Evolutionary conservation across 177 flowering plant species (phyloP), one percentile per base, ranked within the genome.

Genomic region (Vitis hybrid): DNA sequence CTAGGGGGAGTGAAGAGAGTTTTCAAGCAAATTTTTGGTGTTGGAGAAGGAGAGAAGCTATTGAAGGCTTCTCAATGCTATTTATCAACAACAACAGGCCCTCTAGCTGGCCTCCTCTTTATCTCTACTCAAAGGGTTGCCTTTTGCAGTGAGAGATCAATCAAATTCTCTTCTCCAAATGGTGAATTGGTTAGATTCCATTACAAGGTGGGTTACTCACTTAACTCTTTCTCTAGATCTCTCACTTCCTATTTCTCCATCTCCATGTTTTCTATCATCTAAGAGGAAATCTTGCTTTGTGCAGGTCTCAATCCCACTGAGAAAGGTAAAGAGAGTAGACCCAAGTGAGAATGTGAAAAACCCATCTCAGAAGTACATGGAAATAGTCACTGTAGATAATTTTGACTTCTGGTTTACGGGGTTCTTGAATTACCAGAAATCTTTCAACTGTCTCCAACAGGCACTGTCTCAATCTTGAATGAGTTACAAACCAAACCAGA

Each of bases 391-490:
- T 2, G 70, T 65, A 2, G 81, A 78, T 65, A 59, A 69, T 61
- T 75, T 75, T 55, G 81, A 78, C 29, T 78, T 78, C 68, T 78
- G 81, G 78, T 75, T 78, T 59, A 68, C 75, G 78, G 81, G 81
- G 0, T 74, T 78, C 71, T 15, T 74, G 13, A 72, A 72, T 16
- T 61, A 71, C 20, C 54, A 75, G 69, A 78, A 74, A 61, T 61
- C 78, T 22, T 68, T 71, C 68, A 68, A 65, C 20, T 51, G 16
- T 65, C 64, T 78, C 55, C 76, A 65, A 55, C 73, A 65, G 20
- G 75, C 78, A 62, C 50, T 71, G 13, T 63, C 76, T 54, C 70
- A 71, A 22, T 51, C 56, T 5, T 52, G 7, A 29, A 56, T 56
- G 59, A 56, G 59, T 13, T 13, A 6, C 16, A 56, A n/a, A 56